These are phyloP conservation scores for Fraxinus baroniana DNA, from an alignment of 305 asterid species.

Conservation along the genomic window DNA sequence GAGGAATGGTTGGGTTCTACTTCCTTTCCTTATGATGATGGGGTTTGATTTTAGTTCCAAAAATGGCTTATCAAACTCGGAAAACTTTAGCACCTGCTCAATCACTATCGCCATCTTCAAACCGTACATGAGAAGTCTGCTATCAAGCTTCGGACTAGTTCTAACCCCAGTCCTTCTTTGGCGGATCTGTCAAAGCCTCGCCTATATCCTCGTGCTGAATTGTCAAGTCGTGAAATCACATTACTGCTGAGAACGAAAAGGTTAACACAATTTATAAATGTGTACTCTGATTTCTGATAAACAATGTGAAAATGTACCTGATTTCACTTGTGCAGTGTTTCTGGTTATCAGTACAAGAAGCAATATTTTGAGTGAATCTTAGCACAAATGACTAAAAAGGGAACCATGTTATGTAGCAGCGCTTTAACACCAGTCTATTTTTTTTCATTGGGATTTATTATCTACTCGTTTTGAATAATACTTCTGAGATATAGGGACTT, in stretches of 20 bases:
- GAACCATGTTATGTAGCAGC: background rate
- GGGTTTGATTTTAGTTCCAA: constrained; percentile 33
- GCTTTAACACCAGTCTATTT: background rate
- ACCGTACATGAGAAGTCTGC: background rate
- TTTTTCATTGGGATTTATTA: background rate
- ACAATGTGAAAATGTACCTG: background rate
- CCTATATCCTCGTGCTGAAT: background rate
- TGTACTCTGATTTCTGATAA: background rate
- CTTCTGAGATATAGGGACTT: background rate
- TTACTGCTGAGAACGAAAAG: background rate
- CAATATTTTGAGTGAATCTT: background rate
- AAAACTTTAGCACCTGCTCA: background rate
- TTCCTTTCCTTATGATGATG: constrained; percentile 74
- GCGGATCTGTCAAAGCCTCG: background rate
- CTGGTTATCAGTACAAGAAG: background rate
- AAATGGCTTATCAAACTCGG: background rate
- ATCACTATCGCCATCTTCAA: background rate
- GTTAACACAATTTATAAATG: background rate
- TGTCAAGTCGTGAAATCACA: background rate
- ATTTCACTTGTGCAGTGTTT: background rate
- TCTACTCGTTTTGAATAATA: background rate
- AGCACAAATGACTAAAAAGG: background rate
- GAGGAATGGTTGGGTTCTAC: constrained; percentile 86
- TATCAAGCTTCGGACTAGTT: background rate
- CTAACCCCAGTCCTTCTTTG: background rate